A percentile compares a stretch with the other conserved stretches of the same genome.
These are phyloP conservation scores for Ophiostoma ulmi DNA, from an alignment of 2,329 filamentous ascomycete genomes.

Conservation along the genomic window DNA sequence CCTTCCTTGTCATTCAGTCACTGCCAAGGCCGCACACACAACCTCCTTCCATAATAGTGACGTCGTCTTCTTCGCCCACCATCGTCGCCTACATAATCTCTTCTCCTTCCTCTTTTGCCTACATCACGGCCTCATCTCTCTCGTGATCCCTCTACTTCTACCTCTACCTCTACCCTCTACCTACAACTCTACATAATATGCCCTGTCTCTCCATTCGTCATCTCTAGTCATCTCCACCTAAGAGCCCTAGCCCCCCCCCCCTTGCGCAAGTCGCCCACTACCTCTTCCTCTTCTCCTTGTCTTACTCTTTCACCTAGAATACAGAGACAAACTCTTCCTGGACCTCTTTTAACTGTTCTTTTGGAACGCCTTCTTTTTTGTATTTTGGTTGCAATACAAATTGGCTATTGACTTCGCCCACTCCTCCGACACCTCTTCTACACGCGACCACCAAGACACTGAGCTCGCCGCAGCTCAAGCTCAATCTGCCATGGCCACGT, in stretches of 20 bases:
- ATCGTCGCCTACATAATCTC: background rate
- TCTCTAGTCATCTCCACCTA: background rate
- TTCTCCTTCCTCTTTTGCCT: background rate
- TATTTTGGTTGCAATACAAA: background rate
- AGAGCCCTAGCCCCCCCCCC: constrained; percentile 6
- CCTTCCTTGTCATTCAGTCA: constrained; percentile 4
- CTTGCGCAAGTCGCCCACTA: background rate
- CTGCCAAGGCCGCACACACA: background rate
- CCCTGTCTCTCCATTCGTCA: background rate
- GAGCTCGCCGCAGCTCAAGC: background rate
- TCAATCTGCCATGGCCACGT: constrained; percentile 27
- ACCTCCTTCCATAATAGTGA: background rate
- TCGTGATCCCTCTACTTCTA: background rate
- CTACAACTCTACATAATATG: background rate
- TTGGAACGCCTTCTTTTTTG: background rate
- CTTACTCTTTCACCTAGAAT: background rate
- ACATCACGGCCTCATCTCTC: background rate
- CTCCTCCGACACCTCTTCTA: background rate
- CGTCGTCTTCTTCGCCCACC: background rate
- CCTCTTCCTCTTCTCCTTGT: background rate
- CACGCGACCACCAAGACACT: background rate
- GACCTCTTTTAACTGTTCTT: background rate
- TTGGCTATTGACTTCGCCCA: too few species aligned
- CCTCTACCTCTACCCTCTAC: background rate
- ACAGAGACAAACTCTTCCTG: background rate